Percentiles rank a stretch among this genome's conserved stretches.
Conservation (phyloP, 768 basidiomycete genomes). For the Serendipita sp. region DNA sequence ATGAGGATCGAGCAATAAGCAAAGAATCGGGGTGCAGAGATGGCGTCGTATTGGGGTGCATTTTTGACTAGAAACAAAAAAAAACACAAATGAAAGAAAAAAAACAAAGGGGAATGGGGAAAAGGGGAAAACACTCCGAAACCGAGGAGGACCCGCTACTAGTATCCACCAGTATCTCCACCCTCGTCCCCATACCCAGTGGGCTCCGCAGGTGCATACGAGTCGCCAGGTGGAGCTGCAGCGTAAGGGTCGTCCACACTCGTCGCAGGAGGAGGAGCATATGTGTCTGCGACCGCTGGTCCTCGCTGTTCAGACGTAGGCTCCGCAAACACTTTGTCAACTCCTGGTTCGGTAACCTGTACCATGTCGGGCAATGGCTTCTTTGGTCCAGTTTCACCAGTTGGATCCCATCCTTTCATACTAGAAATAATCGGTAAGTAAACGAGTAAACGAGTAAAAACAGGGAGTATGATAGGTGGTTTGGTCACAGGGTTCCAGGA, state of each 20-base stretch:
- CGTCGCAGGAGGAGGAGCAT: neutral
- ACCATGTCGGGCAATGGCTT: slow-evolving; percentile 95
- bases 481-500: too few species aligned
- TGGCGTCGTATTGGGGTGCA: too few species aligned
- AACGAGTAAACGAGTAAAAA: neutral
- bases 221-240: neutral
- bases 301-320: slow-evolving; percentile 84
- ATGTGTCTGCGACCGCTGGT: slow-evolving; percentile 7
- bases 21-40: too few species aligned
- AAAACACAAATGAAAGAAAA: too few species aligned
- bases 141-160: neutral
- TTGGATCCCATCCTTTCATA: slow-evolving; percentile 94
- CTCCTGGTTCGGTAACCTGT: slow-evolving; percentile 71
- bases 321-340: slow-evolving; percentile 80
- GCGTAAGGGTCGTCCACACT: neutral
- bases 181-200: neutral
- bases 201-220: neutral
- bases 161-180: neutral
- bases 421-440: slow-evolving; percentile 27
- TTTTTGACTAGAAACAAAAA: too few species aligned
- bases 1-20: too few species aligned
- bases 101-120: too few species aligned
- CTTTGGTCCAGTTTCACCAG: slow-evolving; percentile 74
- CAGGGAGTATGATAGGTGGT: neutral
- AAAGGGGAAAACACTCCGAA: too few species aligned